phyloP scores from a whole-genome alignment of 192 early-diverging fungal species.

The Phlyctochytrium arcticum region DNA sequence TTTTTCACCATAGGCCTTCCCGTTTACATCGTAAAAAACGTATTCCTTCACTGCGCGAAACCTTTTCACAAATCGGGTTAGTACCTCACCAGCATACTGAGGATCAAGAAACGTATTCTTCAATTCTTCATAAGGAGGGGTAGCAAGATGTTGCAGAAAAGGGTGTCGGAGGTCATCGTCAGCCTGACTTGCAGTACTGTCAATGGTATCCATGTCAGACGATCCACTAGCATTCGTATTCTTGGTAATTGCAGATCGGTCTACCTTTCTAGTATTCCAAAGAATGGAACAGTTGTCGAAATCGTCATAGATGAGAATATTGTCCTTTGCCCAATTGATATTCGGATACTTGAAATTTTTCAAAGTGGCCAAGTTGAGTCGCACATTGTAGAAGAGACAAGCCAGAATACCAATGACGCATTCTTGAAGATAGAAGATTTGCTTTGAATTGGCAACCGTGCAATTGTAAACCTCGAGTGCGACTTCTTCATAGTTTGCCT shows the following conservation, averaged over 20 bases:
- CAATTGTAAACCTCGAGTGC: too few relatives aligned
- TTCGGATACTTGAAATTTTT: neutral
- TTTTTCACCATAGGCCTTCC: neutral
- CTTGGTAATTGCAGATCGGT: neutral
- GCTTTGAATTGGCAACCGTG: too few relatives aligned
- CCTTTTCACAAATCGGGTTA: neutral
- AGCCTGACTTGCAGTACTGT: too few relatives aligned
- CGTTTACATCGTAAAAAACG: neutral
- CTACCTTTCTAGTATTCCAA: neutral
- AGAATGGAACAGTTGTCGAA: neutral
- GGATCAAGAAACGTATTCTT: neutral
- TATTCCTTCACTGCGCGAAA: neutral
- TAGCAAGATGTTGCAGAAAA: neutral
- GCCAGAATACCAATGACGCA: neutral
- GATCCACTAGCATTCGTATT: neutral
- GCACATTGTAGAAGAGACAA: neutral
- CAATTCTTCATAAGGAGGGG: neutral
- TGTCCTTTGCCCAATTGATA: conserved; percentile 2
- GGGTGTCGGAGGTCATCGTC: neutral
- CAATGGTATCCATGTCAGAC: neutral
- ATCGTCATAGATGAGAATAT: neutral
- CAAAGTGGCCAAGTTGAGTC: neutral
- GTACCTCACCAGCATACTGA: neutral
- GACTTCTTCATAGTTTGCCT: too few relatives aligned
- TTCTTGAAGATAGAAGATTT: neutral